phyloP scores from a whole-genome alignment of 108 stramenopile genomes.

The Skeletonema grethae region DNA sequence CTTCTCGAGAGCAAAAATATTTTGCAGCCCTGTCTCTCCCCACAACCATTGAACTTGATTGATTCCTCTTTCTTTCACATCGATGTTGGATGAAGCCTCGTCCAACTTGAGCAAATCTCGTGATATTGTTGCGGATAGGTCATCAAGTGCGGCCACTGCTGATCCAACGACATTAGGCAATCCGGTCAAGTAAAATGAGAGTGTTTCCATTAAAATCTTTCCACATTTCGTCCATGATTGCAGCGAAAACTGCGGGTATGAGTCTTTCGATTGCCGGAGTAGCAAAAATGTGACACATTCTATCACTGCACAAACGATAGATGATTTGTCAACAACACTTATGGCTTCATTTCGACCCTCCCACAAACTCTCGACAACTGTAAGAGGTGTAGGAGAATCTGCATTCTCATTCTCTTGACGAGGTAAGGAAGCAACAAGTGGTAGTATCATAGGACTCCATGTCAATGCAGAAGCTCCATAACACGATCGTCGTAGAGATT shows the following conservation, averaged over 20 bases:
- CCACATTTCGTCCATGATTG: slow-evolving; percentile 24
- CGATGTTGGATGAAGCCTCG: slow-evolving; percentile 11
- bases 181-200: slow-evolving; percentile 33
- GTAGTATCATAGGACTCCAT: slow-evolving; percentile 78
- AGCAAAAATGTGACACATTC: slow-evolving; percentile 71
- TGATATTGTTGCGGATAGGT: slow-evolving; percentile 31
- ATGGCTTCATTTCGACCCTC: slow-evolving; percentile 61
- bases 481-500: slow-evolving; percentile 69
- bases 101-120: slow-evolving; percentile 37
- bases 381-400: slow-evolving; percentile 15
- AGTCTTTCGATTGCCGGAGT: slow-evolving; percentile 35
- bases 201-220: slow-evolving; percentile 31
- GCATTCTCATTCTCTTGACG: slow-evolving; percentile 8
- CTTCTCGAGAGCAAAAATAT: slow-evolving; percentile 12
- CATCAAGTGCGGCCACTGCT: slow-evolving; percentile 26
- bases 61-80: slow-evolving; percentile 24
- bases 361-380: slow-evolving; percentile 57
- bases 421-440: slow-evolving; percentile 63
- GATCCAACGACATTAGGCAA: slow-evolving; percentile 17
- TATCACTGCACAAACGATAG: slow-evolving; percentile 63
- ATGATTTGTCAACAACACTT: slow-evolving; percentile 46
- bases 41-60: slow-evolving; percentile 34
- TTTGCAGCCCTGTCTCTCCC: slow-evolving; percentile 29
- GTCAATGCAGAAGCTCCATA: slow-evolving; percentile 56
- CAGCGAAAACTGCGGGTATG: slow-evolving; percentile 8